phyloP scores from a whole-genome alignment of 257 asterid species.

The Scutellaria minor region DNA sequence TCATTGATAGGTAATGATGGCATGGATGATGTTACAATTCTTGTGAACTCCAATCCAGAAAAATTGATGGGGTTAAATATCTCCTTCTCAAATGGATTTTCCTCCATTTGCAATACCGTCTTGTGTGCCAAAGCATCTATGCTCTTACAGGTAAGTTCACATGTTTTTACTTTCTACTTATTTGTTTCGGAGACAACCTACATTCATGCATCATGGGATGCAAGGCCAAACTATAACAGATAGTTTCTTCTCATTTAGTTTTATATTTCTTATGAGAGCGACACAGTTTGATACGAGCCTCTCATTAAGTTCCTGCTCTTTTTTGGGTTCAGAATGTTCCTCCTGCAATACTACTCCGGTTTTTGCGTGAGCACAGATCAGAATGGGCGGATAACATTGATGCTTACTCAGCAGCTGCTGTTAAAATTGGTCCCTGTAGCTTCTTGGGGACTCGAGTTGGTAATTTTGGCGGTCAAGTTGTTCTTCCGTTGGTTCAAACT shows the following conservation, averaged over 20 bases:
- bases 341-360: constrained; percentile 86
- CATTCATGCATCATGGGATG: neutral
- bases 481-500: constrained; percentile 87
- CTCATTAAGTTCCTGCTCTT: constrained; percentile 14
- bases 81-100: constrained; percentile 68
- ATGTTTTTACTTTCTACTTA: neutral
- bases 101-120: constrained; percentile 70
- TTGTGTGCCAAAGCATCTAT: constrained; percentile 93
- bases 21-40: constrained; percentile 77
- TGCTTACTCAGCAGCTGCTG: constrained; percentile 80
- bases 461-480: constrained; percentile 82
- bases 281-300: neutral
- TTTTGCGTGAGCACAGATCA: constrained; percentile 86
- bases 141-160: constrained; percentile 73
- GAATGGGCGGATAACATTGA: constrained; percentile 96
- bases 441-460: constrained; percentile 70
- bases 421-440: constrained; percentile 77
- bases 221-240: neutral
- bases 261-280: neutral
- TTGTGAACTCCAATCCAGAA: constrained; percentile 78
- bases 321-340: constrained; percentile 73
- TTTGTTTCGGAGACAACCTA: neutral
- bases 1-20: constrained; percentile 74
- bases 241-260: neutral
- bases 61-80: constrained; percentile 73